Evolutionary conservation across 2,329 filamentous ascomycete species (phyloP), one percentile per base, ranked within the genome.

Genomic region (Shiraia bambusicola): DNA sequence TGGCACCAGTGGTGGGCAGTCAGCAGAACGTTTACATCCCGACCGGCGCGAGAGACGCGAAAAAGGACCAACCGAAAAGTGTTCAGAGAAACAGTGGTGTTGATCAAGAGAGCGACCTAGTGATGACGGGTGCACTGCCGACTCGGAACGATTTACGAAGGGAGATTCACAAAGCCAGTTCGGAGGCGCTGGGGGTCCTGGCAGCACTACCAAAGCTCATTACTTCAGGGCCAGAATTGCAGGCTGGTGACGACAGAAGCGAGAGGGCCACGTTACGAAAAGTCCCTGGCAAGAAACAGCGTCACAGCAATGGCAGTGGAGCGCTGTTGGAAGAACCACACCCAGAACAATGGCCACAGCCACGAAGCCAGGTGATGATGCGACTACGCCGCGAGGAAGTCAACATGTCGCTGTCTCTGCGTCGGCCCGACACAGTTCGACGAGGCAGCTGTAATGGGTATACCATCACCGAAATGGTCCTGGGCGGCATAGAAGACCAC

Each of bases 401-500:
- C 12, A 42, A 40, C 27, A 17, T 17, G 15, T 30, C 34, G 8
- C 29, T 36, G 3, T 16, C 31, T 2, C 33, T 63, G 15, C 34
- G 45, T 9, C 48, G 49, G 16, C 49, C 54, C 2, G 39, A 58
- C 32, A 51, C 44, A 13, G 43, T 46, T 25, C 49, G 58, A 12
- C 37, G 50, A 19, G 58, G 58, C 14, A 61, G 58, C 37, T 47
- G 43, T 17, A 42, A 47, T 4, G 57, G 57, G 2, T 46, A 32
- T 13, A 44, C 40, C 30, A 44, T 58, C 0, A 53, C 56, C 0
- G 43, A 49, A 9, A 50, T 52, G 43, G 49, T 57, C n/a, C 49
- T 61, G 50, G 44, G 35, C 12, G 53, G 50, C 13, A 46, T 47
- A 6, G 34, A 48, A 17, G 52, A 58, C 15, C 22, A 40, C 22